Base-by-base conservation (phyloP, 1,139 yeast genomes). In the Yamadazyma pseudoaaseri region DNA sequence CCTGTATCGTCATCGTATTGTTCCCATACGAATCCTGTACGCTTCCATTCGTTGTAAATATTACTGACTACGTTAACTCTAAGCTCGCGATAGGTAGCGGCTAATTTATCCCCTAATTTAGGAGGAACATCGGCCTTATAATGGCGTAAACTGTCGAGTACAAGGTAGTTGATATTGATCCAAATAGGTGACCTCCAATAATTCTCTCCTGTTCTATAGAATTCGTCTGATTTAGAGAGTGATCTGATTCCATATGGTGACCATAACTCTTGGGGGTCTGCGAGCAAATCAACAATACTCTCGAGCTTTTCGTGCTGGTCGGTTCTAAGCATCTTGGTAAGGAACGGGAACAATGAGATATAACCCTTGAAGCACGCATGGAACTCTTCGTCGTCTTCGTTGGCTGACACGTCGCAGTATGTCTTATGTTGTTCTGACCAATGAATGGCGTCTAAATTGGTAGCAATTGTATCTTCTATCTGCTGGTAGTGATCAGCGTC, bases 181-280 rank as follows among this genome's bases (percentile, higher is more conserved):
- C 98, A 94, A 27, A 92, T 72, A 13, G 96, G 90, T 0, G 97
- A 94, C 41, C 96, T 74, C 99, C 99, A 92, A 62, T 92, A 92
- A 57, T 92, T 82, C 50, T 94, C 98, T 7, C 74, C 92, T 1
- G 81, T 76, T 39, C 84, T 85, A 58, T 83, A 92, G 40, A 56
- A 62, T 20, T 65, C 65, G 49, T 86, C 92, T 6, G 72, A 53
- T 48, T 78, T 80, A 1, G 97, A 86, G 25, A 92, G 65, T 1
- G 96, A 85, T 45, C 96, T 70, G 29, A 94, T 66, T 10, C 98
- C 99, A 48, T 57, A 87, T 1, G 73, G 73, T 2, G 90, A 65
- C 86, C 95, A 90, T 36, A 94, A 60, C 48, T 81, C 79, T 9
- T 79, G 76, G 1, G 90, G 86, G 49, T 89, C 82, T 2, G 76